Conservation (phyloP, 257 asterid species). For the Solanum infundibuliforme region DNA sequence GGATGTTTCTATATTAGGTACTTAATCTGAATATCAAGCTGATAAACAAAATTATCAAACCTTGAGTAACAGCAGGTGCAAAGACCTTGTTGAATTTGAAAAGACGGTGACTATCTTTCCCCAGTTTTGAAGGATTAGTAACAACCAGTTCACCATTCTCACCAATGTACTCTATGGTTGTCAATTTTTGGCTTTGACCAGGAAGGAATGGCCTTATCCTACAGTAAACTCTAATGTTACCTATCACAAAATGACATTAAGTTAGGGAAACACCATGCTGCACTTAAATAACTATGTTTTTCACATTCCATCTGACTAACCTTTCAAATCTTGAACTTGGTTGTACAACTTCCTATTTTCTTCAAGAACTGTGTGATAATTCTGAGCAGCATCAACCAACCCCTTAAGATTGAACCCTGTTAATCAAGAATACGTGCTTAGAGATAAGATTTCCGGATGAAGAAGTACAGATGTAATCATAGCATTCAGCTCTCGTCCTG, state of each 20-base stretch:
- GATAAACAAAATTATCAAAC: conserved; percentile 22
- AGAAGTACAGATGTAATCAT: conserved; percentile 3
- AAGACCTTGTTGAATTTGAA: conserved; percentile 91
- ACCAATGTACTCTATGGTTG: conserved; percentile 76
- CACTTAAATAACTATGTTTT: neutral
- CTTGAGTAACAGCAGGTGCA: conserved; percentile 76
- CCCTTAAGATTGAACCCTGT: conserved; percentile 67
- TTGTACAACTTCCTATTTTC: conserved; percentile 87
- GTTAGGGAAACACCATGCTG: neutral
- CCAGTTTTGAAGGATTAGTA: conserved; percentile 68
- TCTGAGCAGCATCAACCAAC: conserved; percentile 80
- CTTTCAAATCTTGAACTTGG: conserved; percentile 98
- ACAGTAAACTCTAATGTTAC: conserved; percentile 87
- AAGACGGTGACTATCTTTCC: conserved; percentile 77
- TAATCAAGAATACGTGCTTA: neutral
- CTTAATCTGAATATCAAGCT: neutral
- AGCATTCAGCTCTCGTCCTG: conserved; percentile 3
- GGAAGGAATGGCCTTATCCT: conserved; percentile 86
- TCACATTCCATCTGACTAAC: conserved; percentile 21
- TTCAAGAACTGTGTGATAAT: conserved; percentile 65
- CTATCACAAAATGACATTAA: conserved; percentile 20
- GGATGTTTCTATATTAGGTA: neutral
- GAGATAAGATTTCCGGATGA: neutral
- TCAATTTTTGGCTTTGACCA: conserved; percentile 54
- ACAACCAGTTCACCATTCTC: conserved; percentile 92